Evolutionary conservation across 495 filamentous ascomycete species (phyloP), one percentile per base, ranked within the genome.

Genomic region (Tuber brumale): DNA sequence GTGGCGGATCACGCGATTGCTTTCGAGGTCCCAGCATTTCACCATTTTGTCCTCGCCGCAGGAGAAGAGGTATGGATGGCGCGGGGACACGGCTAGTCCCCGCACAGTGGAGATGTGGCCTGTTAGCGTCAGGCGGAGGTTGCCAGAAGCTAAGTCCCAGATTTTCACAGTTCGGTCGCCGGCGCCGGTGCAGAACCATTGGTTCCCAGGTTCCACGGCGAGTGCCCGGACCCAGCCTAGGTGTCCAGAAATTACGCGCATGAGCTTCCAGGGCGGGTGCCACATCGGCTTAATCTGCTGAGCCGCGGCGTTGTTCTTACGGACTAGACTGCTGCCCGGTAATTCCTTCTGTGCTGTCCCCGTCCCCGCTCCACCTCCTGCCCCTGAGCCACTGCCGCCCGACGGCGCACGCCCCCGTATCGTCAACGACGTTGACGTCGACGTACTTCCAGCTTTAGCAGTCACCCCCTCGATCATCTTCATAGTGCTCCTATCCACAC

Each of bases 11-110:
- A 99, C 96, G 85, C 97, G 97, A 84, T 99, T 99, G 12, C 93
- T 95, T 83, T 99, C 96, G 80, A 99, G 85, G 86, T 99, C 96
- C 96, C 96, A 99, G 86, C 96, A 98, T 85, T 98, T 98, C 48
- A 99, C 96, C 94, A 97, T 97, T 88, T 99, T 99, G 84, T 99
- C 96, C 84, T 99, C 96, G 72, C 93, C 96, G 80, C 96, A 98
- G 21, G 93, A 97, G 85, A 98, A 99, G 46, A 99, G 88, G 83
- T 99, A 99, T 3, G 96, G 96, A 84, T 99, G 96, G 72, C 96
- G 87, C 23, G 94, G 92, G 5, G 94, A 97, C 10, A 99, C 92
- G 0, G 95, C 96, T 71, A 99, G 86, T 10, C 96, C 96, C 70
- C 96, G 91, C 23, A 99, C 96, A 10, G 95, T 96, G 61, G 93